Conservation (phyloP, 495 filamentous ascomycete genomes). For the Penicillium coffeae region DNA sequence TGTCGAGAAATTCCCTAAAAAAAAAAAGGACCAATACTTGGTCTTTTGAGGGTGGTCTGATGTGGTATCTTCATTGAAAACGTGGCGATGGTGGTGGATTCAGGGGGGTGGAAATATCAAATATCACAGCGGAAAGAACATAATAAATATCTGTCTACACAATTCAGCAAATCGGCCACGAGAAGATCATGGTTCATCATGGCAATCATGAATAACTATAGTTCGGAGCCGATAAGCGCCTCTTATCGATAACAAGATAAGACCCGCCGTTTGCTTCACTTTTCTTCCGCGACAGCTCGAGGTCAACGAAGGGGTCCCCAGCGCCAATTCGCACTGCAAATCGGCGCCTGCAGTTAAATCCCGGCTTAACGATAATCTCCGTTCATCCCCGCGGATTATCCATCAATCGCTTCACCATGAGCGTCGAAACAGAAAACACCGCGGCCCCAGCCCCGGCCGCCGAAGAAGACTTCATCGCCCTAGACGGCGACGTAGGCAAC, state of each 20-base stretch:
- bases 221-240: too few species aligned
- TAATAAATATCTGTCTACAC: too few species aligned
- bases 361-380: not conserved
- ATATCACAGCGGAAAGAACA: too few species aligned
- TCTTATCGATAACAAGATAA: not conserved
- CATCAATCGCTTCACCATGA: not conserved
- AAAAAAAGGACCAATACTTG: too few species aligned
- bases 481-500: constrained; percentile 1
- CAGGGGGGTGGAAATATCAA: too few species aligned
- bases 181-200: too few species aligned
- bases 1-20: too few species aligned
- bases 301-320: not conserved
- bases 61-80: too few species aligned
- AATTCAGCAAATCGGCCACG: too few species aligned
- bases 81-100: too few species aligned
- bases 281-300: not conserved
- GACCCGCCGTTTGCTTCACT: not conserved
- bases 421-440: not conserved
- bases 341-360: not conserved
- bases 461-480: constrained; percentile 7
- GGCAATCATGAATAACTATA: too few species aligned
- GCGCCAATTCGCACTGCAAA: not conserved
- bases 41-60: too few species aligned
- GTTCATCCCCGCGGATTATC: not conserved
- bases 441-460: not conserved